These are phyloP conservation scores for Metarhizium robertsii DNA, from an alignment of 2,329 filamentous ascomycete species.

Conservation along the genomic window DNA sequence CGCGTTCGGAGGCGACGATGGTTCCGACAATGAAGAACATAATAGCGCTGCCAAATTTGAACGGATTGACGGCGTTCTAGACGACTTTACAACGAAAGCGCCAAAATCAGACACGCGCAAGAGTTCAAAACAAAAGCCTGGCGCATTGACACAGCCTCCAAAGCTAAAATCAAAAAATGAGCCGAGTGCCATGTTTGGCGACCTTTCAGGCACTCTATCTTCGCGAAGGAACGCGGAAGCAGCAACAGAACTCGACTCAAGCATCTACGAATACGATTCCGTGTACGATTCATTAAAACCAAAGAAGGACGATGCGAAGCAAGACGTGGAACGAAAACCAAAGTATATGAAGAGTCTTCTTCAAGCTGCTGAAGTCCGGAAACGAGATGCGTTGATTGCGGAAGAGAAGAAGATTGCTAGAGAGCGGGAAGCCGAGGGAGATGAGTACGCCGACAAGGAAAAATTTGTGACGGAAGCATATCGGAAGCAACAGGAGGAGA, in stretches of 20 bases:
- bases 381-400: slow-evolving; percentile 68
- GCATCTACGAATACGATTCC: slow-evolving; percentile 77
- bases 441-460: slow-evolving; percentile 74
- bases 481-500: slow-evolving; percentile 71
- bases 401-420: slow-evolving; percentile 72
- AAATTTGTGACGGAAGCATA: slow-evolving; percentile 81
- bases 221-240: slow-evolving; percentile 55
- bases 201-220: slow-evolving; percentile 56
- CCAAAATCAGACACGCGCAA: slow-evolving; percentile 18
- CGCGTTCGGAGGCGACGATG: slow-evolving; percentile 48
- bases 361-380: slow-evolving; percentile 64
- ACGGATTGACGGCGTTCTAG: slow-evolving; percentile 55
- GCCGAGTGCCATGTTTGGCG: slow-evolving; percentile 43
- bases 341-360: slow-evolving; percentile 73
- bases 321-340: slow-evolving; percentile 51
- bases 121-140: slow-evolving; percentile 24
- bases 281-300: slow-evolving; percentile 71
- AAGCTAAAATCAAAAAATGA: slow-evolving; percentile 34
- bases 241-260: slow-evolving; percentile 58
- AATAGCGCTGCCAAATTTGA: slow-evolving; percentile 33
- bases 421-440: slow-evolving; percentile 71
- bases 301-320: slow-evolving; percentile 47
- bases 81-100: slow-evolving; percentile 30
- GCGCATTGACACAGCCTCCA: slow-evolving; percentile 28
- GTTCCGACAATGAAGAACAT: slow-evolving; percentile 41